Base-by-base conservation (phyloP, 140 eudicot species). In the Ambrosia hybrid region DNA sequence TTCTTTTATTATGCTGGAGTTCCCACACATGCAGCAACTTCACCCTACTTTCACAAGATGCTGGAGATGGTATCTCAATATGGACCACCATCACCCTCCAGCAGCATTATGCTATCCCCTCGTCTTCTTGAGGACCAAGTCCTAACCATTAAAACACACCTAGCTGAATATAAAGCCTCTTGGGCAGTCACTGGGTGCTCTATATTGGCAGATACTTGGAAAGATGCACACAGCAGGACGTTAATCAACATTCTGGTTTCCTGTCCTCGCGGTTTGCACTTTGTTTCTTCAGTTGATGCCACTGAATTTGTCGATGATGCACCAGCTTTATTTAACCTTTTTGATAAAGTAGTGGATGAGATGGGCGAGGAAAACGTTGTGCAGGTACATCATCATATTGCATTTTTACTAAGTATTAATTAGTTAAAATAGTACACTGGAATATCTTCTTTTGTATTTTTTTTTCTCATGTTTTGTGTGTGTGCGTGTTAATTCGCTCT, bases 121-220 rank as follows among this genome's bases (percentile, higher is more conserved):
- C 89, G 91, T 52, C 79, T 83, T 77, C 79, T 93, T n/a, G 93
- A 90, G 48, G 96, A 90, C 75, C 96, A 93, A 73, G 76, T 87
- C 26, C 45, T 68, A 49, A 81, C 87, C 77, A 81, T 90, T 55
- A 93, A 76, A 78, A 85, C 79, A 64, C 73, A 93, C 76, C 82
- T 93, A 1, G 86, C 77, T 36, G 98, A 93, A 79, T 90, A 85
- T 70, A 93, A 81, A 74, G 82, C 95, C 61, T 89, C 97, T 6
- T 93, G 98, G 98, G 82, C 88, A 34, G 93, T 89, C 60, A 89
- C 98, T 33, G 98, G 98, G 63, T 89, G 98, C 77, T 93, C 98
- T 39, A 85, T 93, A 60, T 83, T 93, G 85, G 98, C 96, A 17
- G 98, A 93, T 84, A 90, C 89, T 73, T 93, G 98, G 98, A 84